These are phyloP conservation scores for Fraxinus ornus DNA, from an alignment of 305 asterid species.

Conservation along the genomic window DNA sequence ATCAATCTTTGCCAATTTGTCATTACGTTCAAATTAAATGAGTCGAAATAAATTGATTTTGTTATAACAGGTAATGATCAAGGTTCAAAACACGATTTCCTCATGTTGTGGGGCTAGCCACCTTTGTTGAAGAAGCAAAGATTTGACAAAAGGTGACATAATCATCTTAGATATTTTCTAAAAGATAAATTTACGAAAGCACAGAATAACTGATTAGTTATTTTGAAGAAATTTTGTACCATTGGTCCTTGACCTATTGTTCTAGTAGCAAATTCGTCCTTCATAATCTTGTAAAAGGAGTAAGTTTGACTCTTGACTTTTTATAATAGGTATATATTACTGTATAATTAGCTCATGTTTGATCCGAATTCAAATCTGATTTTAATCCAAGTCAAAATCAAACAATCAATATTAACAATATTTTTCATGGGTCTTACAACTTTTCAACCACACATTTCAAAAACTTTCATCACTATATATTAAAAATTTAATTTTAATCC, in stretches of 20 bases:
- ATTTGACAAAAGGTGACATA: neutral
- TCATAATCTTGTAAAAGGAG: neutral
- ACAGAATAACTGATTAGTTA: too few species aligned
- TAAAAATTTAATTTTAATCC: too few species aligned
- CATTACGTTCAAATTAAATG: neutral
- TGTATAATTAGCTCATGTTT: too few species aligned
- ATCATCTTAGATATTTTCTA: neutral
- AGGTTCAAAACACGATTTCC: neutral
- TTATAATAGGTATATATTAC: too few species aligned
- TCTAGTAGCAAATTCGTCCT: neutral
- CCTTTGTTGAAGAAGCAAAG: neutral
- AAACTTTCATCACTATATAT: too few species aligned
- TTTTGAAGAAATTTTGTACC: neutral
- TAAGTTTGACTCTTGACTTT: neutral
- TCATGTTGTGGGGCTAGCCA: neutral
- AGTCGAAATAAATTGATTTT: neutral
- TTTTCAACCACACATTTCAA: too few species aligned
- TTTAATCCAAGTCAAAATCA: too few species aligned
- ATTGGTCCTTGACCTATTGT: neutral
- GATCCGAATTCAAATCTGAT: too few species aligned
- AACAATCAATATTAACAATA: too few species aligned
- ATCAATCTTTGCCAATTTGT: neutral
- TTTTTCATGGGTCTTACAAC: too few species aligned
- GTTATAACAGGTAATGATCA: neutral
- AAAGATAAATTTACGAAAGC: too few species aligned